Conservation (phyloP, 257 asterid genomes). For the Catharanthus roseus region DNA sequence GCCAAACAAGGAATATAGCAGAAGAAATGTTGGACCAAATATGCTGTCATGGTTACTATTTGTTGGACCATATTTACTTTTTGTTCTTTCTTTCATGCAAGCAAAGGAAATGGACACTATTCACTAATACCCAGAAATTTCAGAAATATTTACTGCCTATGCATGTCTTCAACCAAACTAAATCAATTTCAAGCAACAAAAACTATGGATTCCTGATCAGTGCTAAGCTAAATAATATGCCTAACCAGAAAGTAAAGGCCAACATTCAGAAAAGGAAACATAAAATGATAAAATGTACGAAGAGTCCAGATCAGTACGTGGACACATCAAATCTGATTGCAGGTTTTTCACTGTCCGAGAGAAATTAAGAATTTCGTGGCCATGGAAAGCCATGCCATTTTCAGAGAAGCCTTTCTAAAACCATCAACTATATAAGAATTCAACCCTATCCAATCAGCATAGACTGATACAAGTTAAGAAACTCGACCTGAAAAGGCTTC, state of each 20-base stretch:
- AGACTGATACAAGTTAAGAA: background rate
- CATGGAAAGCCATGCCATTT: background rate
- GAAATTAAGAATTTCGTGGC: background rate
- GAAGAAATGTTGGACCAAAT: background rate
- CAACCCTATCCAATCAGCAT: background rate
- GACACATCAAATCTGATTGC: background rate
- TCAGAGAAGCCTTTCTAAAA: background rate
- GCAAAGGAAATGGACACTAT: background rate
- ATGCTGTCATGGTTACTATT: background rate
- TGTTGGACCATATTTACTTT: too few species aligned
- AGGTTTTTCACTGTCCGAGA: background rate
- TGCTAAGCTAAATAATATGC: background rate
- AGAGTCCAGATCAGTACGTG: background rate
- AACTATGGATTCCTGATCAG: background rate
- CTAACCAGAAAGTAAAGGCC: background rate
- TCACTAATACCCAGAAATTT: background rate
- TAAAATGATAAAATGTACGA: background rate
- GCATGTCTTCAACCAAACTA: background rate
- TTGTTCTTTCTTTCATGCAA: background rate
- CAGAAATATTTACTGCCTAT: background rate
- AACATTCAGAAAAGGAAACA: background rate
- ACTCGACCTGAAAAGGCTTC: conserved; percentile 1
- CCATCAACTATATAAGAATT: background rate
- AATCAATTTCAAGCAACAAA: background rate
- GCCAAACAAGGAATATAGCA: background rate